A percentile compares a stretch with the other conserved stretches of the same genome.
These are phyloP conservation scores for Pythium oligandrum DNA, from an alignment of 352 stramenopile genomes.

Conservation along the genomic window DNA sequence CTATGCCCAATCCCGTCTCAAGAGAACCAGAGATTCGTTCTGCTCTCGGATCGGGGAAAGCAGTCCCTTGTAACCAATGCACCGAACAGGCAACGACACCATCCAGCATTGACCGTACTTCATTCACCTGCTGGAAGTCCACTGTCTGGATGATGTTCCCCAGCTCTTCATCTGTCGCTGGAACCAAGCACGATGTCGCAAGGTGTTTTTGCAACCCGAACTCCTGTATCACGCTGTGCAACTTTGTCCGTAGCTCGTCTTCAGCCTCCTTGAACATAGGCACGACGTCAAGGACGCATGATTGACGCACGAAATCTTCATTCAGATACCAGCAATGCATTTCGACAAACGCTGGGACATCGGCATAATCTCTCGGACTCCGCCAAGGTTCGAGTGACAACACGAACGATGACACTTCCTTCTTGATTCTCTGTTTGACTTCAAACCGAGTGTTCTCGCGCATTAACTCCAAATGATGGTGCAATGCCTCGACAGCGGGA, in stretches of 20 bases:
- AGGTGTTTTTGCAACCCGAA: constrained; percentile 12
- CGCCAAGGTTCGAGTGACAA: constrained; percentile 27
- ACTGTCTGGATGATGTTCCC: too few relatives aligned
- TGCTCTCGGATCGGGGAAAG: too few relatives aligned
- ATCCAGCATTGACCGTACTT: too few relatives aligned
- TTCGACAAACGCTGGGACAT: constrained; percentile 6
- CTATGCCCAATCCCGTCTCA: too few relatives aligned
- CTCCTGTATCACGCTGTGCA: constrained; percentile 15
- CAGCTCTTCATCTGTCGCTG: too few relatives aligned
- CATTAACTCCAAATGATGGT: constrained; percentile 32
- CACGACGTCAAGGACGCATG: constrained; percentile 25
- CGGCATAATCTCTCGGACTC: background rate
- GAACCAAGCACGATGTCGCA: too few relatives aligned
- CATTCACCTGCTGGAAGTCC: too few relatives aligned
- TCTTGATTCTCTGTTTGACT: constrained; percentile 28
- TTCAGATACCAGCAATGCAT: constrained; percentile 25
- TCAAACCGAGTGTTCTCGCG: constrained; percentile 35
- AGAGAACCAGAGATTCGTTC: too few relatives aligned
- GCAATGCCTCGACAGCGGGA: constrained; percentile 20
- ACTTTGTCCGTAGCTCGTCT: background rate
- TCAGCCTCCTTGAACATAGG: background rate
- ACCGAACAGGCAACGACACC: too few relatives aligned
- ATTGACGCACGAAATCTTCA: constrained; percentile 23
- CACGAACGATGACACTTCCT: constrained; percentile 19
- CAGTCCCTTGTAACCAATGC: too few relatives aligned